Percentiles rank a stretch among this genome's conserved stretches.
These are phyloP conservation scores for Pythium apleroticum DNA, from an alignment of 352 stramenopile species.

Conservation along the genomic window DNA sequence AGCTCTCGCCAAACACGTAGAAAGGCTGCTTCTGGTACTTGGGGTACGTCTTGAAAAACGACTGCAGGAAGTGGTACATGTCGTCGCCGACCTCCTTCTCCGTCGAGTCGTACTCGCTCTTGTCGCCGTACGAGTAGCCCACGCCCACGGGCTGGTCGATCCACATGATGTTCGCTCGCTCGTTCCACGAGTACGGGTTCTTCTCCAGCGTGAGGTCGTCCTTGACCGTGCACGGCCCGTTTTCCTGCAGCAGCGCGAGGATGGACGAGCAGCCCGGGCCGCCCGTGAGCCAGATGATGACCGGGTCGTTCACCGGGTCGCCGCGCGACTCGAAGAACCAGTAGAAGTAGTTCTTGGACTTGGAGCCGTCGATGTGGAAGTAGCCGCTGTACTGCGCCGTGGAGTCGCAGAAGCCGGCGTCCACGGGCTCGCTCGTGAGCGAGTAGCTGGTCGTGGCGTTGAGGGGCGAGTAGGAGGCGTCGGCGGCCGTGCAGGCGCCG, in stretches of 20 bases:
- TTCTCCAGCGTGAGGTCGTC: conserved; percentile 83
- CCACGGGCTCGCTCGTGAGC: conserved; percentile 56
- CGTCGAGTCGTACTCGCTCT: conserved; percentile 85
- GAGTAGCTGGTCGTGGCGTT: conserved; percentile 37
- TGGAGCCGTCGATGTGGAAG: conserved; percentile 79
- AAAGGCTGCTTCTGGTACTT: conserved; percentile 91
- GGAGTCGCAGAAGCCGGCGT: conserved; percentile 65
- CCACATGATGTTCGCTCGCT: conserved; percentile 94
- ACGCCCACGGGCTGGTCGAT: conserved; percentile 95
- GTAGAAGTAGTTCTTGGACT: conserved; percentile 96
- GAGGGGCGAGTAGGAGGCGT: background rate
- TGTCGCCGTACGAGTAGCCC: conserved; percentile 93
- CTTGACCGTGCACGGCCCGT: conserved; percentile 95
- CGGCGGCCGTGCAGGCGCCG: background rate
- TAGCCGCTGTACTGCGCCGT: conserved; percentile 82
- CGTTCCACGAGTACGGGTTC: conserved; percentile 94
- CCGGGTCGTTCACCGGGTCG: conserved; percentile 80
- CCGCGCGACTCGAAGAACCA: conserved; percentile 95
- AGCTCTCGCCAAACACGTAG: conserved; percentile 94
- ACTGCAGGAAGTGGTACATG: conserved; percentile 95
- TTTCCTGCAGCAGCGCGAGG: conserved; percentile 93
- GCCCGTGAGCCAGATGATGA: conserved; percentile 98
- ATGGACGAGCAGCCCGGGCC: conserved; percentile 94
- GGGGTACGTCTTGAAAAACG: conserved; percentile 89
- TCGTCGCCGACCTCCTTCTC: conserved; percentile 94